Conservation (phyloP, 225 moss, liverwort and hornwort genomes). For the Polytrichum commune region DNA sequence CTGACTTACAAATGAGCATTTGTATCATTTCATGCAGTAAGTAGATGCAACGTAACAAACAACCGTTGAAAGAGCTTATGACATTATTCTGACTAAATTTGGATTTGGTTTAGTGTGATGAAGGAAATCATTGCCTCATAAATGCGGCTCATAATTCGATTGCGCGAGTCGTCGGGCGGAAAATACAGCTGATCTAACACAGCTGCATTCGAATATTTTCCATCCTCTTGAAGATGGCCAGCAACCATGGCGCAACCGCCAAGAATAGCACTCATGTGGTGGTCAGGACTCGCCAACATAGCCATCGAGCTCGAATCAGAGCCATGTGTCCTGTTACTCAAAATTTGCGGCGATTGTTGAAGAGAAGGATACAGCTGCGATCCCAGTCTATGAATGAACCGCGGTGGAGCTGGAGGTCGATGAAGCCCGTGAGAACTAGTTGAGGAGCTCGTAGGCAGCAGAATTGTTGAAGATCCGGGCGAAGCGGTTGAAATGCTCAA, state of each 20-base stretch:
- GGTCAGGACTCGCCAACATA: constrained; percentile 27
- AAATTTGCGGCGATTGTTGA: constrained; percentile 22
- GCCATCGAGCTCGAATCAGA: constrained; percentile 17
- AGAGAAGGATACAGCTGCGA: constrained; percentile 27
- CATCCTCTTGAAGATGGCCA: constrained; percentile 52
- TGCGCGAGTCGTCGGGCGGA: constrained; percentile 22
- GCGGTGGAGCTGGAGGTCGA: constrained; percentile 20
- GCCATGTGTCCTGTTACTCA: constrained; percentile 11
- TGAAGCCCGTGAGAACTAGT: constrained; percentile 23
- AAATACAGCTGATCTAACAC: constrained; percentile 8
- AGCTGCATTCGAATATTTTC: not conserved
- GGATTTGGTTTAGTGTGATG: no score
- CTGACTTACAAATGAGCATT: not conserved
- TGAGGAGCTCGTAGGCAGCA: constrained; percentile 34
- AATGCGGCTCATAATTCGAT: constrained; percentile 20
- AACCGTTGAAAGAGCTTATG: no score
- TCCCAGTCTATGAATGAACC: constrained; percentile 15
- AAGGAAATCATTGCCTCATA: constrained; percentile 21
- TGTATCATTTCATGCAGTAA: no score
- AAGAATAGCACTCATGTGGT: constrained; percentile 45
- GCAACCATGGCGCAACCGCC: constrained; percentile 50
- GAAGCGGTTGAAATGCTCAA: constrained; percentile 12
- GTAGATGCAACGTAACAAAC: no score
- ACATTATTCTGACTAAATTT: no score
- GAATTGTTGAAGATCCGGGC: constrained; percentile 31